Conservation (phyloP, 768 basidiomycete species). For the Suillus cothurnatus region DNA sequence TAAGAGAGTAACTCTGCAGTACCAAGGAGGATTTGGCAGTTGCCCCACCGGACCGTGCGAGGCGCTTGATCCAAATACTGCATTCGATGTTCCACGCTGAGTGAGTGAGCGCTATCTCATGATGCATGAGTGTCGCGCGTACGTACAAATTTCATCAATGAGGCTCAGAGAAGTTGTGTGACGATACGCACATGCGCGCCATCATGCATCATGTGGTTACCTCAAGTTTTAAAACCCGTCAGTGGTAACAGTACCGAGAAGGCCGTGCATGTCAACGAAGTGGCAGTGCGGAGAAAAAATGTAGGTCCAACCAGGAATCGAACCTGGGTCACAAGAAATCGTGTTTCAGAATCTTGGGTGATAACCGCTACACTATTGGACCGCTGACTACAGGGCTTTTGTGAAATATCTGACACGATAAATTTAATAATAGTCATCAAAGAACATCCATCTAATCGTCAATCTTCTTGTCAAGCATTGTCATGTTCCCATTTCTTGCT, state of each 20-base stretch:
- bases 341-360: slow-evolving; percentile 18
- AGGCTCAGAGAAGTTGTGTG: neutral
- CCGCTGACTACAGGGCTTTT: neutral
- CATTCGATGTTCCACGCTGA: neutral
- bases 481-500: slow-evolving; percentile 59
- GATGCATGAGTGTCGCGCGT: neutral
- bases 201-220: neutral
- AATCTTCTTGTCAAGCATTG: neutral
- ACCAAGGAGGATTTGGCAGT: no score
- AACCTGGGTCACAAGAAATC: slow-evolving; percentile 20
- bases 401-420: rapidly evolving
- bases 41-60: neutral
- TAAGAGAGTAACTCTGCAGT: no score
- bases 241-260: no score
- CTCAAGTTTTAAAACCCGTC: no score
- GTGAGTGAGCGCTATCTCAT: neutral
- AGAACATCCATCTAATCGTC: neutral
- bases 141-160: neutral
- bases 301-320: slow-evolving; percentile 18
- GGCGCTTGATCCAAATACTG: neutral
- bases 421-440: neutral
- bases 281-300: slow-evolving; percentile 1
- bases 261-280: no score
- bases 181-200: neutral
- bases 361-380: slow-evolving; percentile 21